Evolutionary conservation across 306 rosid species (phyloP).

Genomic region (Medicago ruthenica): DNA sequence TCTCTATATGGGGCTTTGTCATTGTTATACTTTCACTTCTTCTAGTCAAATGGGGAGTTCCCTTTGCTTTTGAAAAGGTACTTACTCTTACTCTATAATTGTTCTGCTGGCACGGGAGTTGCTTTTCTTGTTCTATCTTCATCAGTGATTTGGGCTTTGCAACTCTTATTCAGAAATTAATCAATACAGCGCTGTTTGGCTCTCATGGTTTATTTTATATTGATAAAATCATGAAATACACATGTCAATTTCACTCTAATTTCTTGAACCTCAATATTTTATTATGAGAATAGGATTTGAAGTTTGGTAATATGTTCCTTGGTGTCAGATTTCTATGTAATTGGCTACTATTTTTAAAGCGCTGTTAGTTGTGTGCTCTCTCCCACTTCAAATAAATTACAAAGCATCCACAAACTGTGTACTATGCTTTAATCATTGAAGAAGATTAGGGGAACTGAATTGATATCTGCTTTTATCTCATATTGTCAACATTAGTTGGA

Average conservation of each 20-base stretch:
- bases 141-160: constrained; percentile 24
- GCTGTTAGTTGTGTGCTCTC: constrained; percentile 20
- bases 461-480: constrained; percentile 2
- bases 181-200: constrained; percentile 10
- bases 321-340: constrained; percentile 26
- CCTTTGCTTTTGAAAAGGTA: constrained; percentile 89
- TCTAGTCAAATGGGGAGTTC: constrained; percentile 81
- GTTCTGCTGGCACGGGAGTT: background rate
- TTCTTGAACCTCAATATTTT: constrained; percentile 15
- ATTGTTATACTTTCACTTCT: constrained; percentile 48
- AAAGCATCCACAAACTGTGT: background rate
- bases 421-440: constrained; percentile 20
- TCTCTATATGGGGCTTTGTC: constrained; percentile 58
- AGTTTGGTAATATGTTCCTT: constrained; percentile 7
- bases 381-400: constrained; percentile 16
- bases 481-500: constrained; percentile 10
- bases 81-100: constrained; percentile 36
- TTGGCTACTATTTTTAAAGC: constrained; percentile 21
- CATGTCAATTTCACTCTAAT: constrained; percentile 1
- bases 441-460: constrained; percentile 22
- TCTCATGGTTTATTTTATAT: constrained; percentile 8
- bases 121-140: constrained; percentile 34
- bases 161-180: constrained; percentile 29
- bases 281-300: background rate
- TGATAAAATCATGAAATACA: constrained; percentile 9